phyloP scores from a whole-genome alignment of 2,329 filamentous ascomycete genomes.

The Catunica adiposa region DNA sequence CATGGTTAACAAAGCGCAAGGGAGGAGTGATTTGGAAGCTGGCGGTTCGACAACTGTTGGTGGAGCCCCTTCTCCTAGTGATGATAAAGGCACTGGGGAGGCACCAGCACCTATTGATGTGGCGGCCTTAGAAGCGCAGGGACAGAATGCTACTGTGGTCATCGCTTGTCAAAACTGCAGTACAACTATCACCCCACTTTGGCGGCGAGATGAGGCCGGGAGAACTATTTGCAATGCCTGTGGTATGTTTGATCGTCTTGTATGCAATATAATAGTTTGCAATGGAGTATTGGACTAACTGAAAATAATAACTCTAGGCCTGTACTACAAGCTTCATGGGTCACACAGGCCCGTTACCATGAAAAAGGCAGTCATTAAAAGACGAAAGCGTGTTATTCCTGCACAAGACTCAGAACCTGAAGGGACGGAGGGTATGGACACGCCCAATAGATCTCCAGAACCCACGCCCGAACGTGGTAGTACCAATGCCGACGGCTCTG shows the following conservation, averaged over 20 bases:
- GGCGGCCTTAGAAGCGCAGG: slow-evolving; percentile 28
- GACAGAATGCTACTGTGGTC: slow-evolving; percentile 41
- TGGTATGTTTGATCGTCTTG: slow-evolving; percentile 42
- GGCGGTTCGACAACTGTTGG: slow-evolving; percentile 15
- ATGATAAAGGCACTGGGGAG: slow-evolving; percentile 6
- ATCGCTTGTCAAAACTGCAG: slow-evolving; percentile 95
- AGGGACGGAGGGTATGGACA: slow-evolving; percentile 31
- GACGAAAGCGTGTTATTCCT: slow-evolving; percentile 84
- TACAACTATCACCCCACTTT: slow-evolving; percentile 89
- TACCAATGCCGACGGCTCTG: slow-evolving; percentile 45
- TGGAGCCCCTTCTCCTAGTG: slow-evolving; percentile 8
- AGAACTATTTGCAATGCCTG: slow-evolving; percentile 98
- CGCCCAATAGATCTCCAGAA: slow-evolving; percentile 25
- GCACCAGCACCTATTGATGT: slow-evolving; percentile 20
- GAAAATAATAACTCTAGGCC: slow-evolving; percentile 34
- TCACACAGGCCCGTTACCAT: slow-evolving; percentile 89
- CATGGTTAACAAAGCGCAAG: slow-evolving; percentile 31
- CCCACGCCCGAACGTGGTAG: slow-evolving; percentile 34
- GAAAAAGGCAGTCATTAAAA: slow-evolving; percentile 96
- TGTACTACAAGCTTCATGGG: slow-evolving; percentile 94
- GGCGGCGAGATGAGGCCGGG: slow-evolving; percentile 83
- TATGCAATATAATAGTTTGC: background rate
- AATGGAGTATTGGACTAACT: slow-evolving; percentile 49
- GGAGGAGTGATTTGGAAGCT: slow-evolving; percentile 17
- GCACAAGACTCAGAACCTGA: slow-evolving; percentile 36